Evolutionary conservation across 2,329 filamentous ascomycete genomes (phyloP).

Genomic region (Pestalotiopsis sp.): DNA sequence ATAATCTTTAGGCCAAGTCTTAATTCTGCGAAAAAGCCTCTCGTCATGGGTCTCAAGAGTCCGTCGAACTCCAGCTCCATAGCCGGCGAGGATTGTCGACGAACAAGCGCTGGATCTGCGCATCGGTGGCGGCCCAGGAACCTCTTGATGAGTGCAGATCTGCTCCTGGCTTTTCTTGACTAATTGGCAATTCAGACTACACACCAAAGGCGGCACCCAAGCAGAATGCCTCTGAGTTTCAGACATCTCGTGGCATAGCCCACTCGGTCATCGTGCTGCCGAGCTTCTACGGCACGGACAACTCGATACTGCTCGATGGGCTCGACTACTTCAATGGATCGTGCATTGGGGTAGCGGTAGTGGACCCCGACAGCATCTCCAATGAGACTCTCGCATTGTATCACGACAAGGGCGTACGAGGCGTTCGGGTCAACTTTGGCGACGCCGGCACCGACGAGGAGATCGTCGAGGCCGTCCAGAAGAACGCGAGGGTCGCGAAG

Average conservation of each 20-base stretch:
- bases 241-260: background rate
- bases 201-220: background rate
- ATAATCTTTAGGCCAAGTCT: too few relatives aligned
- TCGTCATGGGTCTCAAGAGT: background rate
- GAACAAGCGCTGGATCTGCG: background rate
- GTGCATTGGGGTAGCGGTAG: background rate
- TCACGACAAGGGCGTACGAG: background rate
- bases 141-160: background rate
- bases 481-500: background rate
- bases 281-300: background rate
- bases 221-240: background rate
- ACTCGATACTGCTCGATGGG: background rate
- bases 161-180: background rate
- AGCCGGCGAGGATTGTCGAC: slow-evolving; percentile 2
- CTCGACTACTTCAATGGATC: background rate
- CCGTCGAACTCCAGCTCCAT: background rate
- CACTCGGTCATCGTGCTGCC: background rate
- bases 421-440: background rate
- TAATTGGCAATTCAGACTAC: background rate
- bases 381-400: background rate
- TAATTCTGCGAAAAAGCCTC: background rate
- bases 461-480: background rate
- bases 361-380: background rate
- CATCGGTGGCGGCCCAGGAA: background rate
- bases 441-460: background rate